phyloP scores from a whole-genome alignment of 2,329 filamentous ascomycete species.

The Aureobasidium namibiae region DNA sequence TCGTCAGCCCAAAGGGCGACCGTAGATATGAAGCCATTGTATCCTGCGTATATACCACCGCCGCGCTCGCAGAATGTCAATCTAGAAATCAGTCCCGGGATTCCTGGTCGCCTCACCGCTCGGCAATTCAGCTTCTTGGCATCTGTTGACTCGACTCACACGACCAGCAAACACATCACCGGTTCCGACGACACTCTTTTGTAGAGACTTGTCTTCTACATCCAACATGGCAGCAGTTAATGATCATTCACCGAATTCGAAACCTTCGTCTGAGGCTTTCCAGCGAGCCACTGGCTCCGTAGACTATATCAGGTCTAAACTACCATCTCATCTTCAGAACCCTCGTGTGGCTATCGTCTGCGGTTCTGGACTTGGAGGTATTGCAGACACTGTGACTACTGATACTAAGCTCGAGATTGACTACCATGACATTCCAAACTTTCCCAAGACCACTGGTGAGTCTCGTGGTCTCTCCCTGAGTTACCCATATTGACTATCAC shows the following conservation, averaged over 20 bases:
- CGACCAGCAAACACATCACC: slow-evolving; percentile 6
- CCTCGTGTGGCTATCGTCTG: slow-evolving; percentile 57
- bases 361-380: slow-evolving; percentile 55
- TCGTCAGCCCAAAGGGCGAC: slow-evolving; percentile 35
- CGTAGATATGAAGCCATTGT: slow-evolving; percentile 38
- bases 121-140: neutral
- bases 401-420: slow-evolving; percentile 45
- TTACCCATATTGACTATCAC: neutral
- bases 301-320: slow-evolving; percentile 38
- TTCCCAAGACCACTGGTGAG: slow-evolving; percentile 52
- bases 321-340: slow-evolving; percentile 39
- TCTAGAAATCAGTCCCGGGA: slow-evolving; percentile 6
- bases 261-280: slow-evolving; percentile 24
- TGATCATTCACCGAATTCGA: neutral
- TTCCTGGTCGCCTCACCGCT: neutral
- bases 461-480: slow-evolving; percentile 10
- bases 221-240: slow-evolving; percentile 14
- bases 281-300: slow-evolving; percentile 42
- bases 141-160: neutral
- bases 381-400: slow-evolving; percentile 48
- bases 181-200: neutral
- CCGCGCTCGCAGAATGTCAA: slow-evolving; percentile 1
- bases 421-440: slow-evolving; percentile 54
- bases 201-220: neutral
- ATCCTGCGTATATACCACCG: neutral